Evolutionary conservation across 768 basidiomycete species (phyloP), one percentile per base, ranked within the genome.

Genomic region (Psilocybe cyanescens): DNA sequence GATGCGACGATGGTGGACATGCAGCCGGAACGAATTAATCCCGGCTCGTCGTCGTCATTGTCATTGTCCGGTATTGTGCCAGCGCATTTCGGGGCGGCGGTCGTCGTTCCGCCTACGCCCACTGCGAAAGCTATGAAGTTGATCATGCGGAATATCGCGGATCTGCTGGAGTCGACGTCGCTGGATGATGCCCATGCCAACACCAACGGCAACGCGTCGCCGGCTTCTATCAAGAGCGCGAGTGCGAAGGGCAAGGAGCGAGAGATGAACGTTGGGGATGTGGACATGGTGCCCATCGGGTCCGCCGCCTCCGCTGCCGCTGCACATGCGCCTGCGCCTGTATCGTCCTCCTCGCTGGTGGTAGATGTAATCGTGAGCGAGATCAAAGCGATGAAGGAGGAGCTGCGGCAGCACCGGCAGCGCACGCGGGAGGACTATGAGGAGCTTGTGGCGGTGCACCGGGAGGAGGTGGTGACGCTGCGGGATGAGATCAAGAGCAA

Each of bases 131-230:
- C 61, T 3, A 65, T 71, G 58, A 61, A 59, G 52, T 65, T 65
- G 1, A 65, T 71, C 58, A 67, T 71, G 62, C 60, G 67, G 45
- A 65, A 67, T 47, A 69, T 71, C 49, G 61, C 66, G 5, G 66
- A 71, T 45, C 56, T 67, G 2, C 53, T 71, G 6, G 67, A 70
- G 35, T 61, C 44, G 19, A 28, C 65, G n/a, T 49, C 55, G 3
- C 54, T 41, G 3, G 54, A 64, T 19, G 65, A 55, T 4, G 35
- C 41, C 24, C 2, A 24, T 2, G 24, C 24, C 24, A 3, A 41
- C 16, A 12, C 9, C 33, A 7, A 35, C 19, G 19, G 19, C 19
- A 19, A 19, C 24, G 24, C 24, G 24, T 1, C 1, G 2, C 24
- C 24, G 1, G 24, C 24, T 39, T 39, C 37, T 2, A 1, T 14